Percentiles rank a stretch among this genome's conserved stretches.
These are phyloP conservation scores for Polyporus tsugae DNA, from an alignment of 1,284 basidiomycete genomes.

Conservation along the genomic window DNA sequence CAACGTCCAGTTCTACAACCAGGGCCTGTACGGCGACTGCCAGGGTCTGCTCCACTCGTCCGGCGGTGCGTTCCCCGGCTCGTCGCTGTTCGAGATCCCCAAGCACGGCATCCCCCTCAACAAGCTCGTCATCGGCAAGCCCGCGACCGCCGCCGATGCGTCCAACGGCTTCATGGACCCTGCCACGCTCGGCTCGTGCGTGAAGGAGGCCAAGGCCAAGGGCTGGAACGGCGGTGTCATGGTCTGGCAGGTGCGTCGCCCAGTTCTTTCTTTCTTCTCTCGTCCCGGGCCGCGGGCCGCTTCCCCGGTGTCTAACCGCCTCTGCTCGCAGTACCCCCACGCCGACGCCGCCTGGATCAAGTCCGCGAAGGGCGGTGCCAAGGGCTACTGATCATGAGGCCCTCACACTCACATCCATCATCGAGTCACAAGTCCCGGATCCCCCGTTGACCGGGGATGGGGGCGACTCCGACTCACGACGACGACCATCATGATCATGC, in stretches of 20 bases:
- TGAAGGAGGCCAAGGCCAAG: constrained; percentile 57
- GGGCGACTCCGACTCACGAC: not conserved
- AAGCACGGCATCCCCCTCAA: constrained; percentile 57
- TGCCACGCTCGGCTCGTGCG: constrained; percentile 59
- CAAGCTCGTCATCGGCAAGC: constrained; percentile 69
- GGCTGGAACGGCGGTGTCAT: constrained; percentile 60
- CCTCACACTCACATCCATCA: too few species aligned
- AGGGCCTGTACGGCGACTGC: constrained; percentile 30
- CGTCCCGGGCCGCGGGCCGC: too few species aligned
- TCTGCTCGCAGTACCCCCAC: constrained; percentile 20
- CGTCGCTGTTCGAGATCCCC: constrained; percentile 64
- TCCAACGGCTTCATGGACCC: constrained; percentile 64
- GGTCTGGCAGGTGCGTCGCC: constrained; percentile 22
- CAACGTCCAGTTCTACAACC: constrained; percentile 68
- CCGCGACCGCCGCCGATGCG: constrained; percentile 49
- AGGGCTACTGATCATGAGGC: constrained; percentile 15
- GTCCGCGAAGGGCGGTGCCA: constrained; percentile 22
- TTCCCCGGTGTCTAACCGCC: not conserved
- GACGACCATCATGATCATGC: not conserved
- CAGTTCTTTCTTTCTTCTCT: not conserved
- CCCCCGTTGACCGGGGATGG: constrained; percentile 1
- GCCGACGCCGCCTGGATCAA: constrained; percentile 29
- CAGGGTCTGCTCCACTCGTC: constrained; percentile 49
- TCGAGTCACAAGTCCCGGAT: not conserved
- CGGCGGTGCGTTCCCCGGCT: constrained; percentile 24